Evolutionary conservation across 2,329 filamentous ascomycete species (phyloP), one percentile per base, ranked within the genome.

Genomic region (Fusarium xyrophilum): DNA sequence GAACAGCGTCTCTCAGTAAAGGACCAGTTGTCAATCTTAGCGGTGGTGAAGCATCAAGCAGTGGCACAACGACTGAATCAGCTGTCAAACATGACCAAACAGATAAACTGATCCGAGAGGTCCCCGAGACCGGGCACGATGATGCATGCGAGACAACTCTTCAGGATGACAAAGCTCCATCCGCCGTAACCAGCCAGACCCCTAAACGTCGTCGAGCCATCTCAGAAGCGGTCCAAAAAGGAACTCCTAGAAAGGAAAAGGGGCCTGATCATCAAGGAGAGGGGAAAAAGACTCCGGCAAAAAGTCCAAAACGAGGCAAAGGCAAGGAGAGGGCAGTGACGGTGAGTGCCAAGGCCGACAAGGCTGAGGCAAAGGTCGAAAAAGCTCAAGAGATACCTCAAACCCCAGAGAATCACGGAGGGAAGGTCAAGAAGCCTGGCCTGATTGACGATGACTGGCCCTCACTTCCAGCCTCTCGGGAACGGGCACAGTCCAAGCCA

Each of bases 381-480:
- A 40, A 54, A 19, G 23, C 40, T 15, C 54, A 56, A 33, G 57
- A 32, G 12, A 47, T 44, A n/a, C 68, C 66, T 23, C 58, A 51
- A 30, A 67, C 68, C 6, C 70, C 68, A 15, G 56, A 67, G 14
- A 52, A 42, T 44, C 58, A 35, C 30, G 38, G 13, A 11, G 21
- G 23, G 7, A 68, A 65, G 13, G 40, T 54, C 35, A 67, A 65
- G 47, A 71, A 66, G 27, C 55, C 65, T 35, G 61, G 57, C 2
- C 38, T 73, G 35, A 70, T 68, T 53, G 68, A 57, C 12, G 66
- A 74, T 2, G 69, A 76, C 17, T 77, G 74, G 71, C 74, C 73
- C 23, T 74, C 64, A 9, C 56, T 76, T 38, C 70, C 71, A 28
- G 62, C 56, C 36, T 70, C 73, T 47, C 71, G 72, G 19, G 71